Evolutionary conservation across 2,329 filamentous ascomycete species (phyloP).

Genomic region (Aspergillus awamori): DNA sequence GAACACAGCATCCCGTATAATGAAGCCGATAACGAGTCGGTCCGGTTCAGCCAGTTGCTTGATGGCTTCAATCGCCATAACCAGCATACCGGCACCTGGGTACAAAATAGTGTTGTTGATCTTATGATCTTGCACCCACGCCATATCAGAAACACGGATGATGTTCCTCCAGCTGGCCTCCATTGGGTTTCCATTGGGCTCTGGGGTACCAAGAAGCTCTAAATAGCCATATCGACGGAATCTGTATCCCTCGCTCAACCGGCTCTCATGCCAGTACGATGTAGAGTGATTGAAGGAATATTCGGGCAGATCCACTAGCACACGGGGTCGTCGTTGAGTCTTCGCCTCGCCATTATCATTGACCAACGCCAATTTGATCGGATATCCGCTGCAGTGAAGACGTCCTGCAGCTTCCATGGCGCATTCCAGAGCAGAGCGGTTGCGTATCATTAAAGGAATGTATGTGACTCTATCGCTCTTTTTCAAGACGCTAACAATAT

Average conservation of each 20-base stretch:
- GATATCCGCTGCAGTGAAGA: constrained; percentile 1
- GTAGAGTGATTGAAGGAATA: constrained; percentile 21
- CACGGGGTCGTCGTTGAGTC: not conserved
- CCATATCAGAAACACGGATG: constrained; percentile 34
- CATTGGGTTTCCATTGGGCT: constrained; percentile 19
- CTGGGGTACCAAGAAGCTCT: constrained; percentile 22
- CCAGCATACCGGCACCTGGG: constrained; percentile 23
- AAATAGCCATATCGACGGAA: not conserved
- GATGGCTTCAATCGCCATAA: constrained; percentile 22
- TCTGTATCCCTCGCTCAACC: constrained; percentile 9
- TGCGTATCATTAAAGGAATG: not conserved
- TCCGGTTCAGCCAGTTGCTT: constrained; percentile 17
- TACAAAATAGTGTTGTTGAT: constrained; percentile 21
- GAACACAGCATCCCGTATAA: constrained; percentile 8
- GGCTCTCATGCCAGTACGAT: constrained; percentile 11
- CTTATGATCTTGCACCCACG: constrained; percentile 52
- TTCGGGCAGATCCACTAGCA: constrained; percentile 16
- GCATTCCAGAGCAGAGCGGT: not conserved
- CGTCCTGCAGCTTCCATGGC: not conserved
- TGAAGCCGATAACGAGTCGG: constrained; percentile 1
- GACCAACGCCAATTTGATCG: not conserved
- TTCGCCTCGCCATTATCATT: not conserved
- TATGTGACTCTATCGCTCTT: not conserved
- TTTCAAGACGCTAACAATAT: constrained; percentile 9
- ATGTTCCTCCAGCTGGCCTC: constrained; percentile 49